Evolutionary conservation across 2,329 filamentous ascomycete genomes (phyloP), one percentile per base, ranked within the genome.

Genomic region (Knoxdaviesia proteae): DNA sequence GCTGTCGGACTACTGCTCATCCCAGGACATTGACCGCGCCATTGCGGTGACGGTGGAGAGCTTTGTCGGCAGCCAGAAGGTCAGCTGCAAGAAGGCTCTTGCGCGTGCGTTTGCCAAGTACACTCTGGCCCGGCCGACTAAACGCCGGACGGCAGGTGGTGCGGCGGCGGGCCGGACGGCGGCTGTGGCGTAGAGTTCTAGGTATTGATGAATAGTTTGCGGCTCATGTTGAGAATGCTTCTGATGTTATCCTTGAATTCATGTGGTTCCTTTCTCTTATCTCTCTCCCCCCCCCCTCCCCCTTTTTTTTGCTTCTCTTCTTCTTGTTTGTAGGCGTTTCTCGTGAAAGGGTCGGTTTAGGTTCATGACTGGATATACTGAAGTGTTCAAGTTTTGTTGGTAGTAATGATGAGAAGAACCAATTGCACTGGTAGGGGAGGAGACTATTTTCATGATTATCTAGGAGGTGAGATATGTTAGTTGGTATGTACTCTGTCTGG

Each of bases 21-120:
- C 81, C 2, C 74, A 81, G 46, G 90, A 98, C 55, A 94, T 98
- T 52, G 90, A 98, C 60, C 84, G 90, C 38, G 90, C 90, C 45
- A 98, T 98, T 54, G 84, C 87, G 9, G 90, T 98, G 6, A 93
- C 90, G 0, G 84, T 98, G 3, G 87, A 96, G 50, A 92, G 83
- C 44, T 98, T 98, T 55, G 84, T 98, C 38, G 84, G 82, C 47
- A 92, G 83, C 52, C 90, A 98, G 59, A 98, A 98, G 66, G 76
- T 96, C 53, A 93, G 84, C 63, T 90, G 84, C 63, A 98, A 96
- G 71, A 94, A 94, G 68, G 86, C 90, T 10, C 70, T 98, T 38
- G 82, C 86, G 0, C 71, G 90, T 46, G 84, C 90, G 5, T 98
- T 98, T 64, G 86, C 90, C 53, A 98, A 98, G 66, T 98, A 96